A percentile compares a stretch with the other conserved stretches of the same genome.
phyloP scores from a whole-genome alignment of 257 asterid species.

The Rehmannia glutinosa region DNA sequence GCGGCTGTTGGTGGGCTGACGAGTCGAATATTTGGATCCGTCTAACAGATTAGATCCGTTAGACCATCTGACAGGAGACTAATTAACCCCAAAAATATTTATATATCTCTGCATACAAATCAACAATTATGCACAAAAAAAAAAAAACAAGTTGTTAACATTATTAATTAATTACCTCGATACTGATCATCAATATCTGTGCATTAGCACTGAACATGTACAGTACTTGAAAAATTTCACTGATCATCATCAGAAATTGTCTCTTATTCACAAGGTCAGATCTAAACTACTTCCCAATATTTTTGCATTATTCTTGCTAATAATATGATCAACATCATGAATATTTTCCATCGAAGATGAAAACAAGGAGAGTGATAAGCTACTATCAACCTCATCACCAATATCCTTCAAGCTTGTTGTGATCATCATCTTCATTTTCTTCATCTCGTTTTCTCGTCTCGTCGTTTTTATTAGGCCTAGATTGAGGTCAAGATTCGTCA shows the following conservation, averaged over 20 bases:
- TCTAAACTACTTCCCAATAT: slow-evolving; percentile 46
- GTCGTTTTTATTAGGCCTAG: slow-evolving; percentile 55
- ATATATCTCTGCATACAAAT: slow-evolving; percentile 33
- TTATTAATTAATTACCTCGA: slow-evolving; percentile 36
- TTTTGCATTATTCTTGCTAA: slow-evolving; percentile 31
- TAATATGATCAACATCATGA: too few species aligned
- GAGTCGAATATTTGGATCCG: too few species aligned
- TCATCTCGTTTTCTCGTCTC: slow-evolving; percentile 14
- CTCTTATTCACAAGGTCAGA: slow-evolving; percentile 80
- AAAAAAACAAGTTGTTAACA: slow-evolving; percentile 14
- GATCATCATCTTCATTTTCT: slow-evolving; percentile 14
- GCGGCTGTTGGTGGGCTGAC: too few species aligned
- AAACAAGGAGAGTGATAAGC: slow-evolving; percentile 59
- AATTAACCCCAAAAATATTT: too few species aligned
- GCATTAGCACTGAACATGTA: slow-evolving; percentile 35
- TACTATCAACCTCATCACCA: slow-evolving; percentile 25
- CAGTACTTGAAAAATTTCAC: slow-evolving; percentile 76
- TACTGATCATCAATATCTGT: slow-evolving; percentile 20
- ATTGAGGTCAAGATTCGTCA: slow-evolving; percentile 69
- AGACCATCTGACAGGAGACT: too few species aligned
- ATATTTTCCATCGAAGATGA: slow-evolving; percentile 33
- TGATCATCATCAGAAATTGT: slow-evolving; percentile 57
- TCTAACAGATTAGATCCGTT: too few species aligned
- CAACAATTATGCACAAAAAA: slow-evolving; percentile 22
- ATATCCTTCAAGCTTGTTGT: slow-evolving; percentile 12